A percentile compares a stretch with the other conserved stretches of the same genome.
Evolutionary conservation across 331 rosid species (phyloP).

Genomic region (Spiraea crenata): DNA sequence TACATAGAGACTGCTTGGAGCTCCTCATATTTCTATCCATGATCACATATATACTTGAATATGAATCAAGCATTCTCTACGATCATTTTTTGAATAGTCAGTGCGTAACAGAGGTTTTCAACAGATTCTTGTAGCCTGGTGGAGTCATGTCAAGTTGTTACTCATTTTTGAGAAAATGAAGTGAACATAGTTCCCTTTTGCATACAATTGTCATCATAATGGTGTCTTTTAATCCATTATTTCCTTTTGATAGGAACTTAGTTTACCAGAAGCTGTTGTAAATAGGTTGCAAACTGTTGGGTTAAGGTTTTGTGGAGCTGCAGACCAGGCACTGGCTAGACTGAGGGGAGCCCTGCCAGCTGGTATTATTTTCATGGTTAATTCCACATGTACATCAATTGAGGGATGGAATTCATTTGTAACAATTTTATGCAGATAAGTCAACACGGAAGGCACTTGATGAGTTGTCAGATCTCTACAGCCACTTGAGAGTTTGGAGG

Average conservation of each 20-base stretch:
- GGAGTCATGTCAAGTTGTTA: not conserved
- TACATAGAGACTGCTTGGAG: not conserved
- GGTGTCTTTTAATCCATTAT: conserved; percentile 18
- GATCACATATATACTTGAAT: not conserved
- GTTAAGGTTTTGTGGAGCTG: conserved; percentile 85
- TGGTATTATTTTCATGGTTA: conserved; percentile 46
- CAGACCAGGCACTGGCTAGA: conserved; percentile 88
- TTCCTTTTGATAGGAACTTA: conserved; percentile 60
- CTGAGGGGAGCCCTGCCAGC: conserved; percentile 87
- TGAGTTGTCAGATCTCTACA: conserved; percentile 78
- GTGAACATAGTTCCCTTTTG: not conserved
- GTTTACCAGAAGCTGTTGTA: conserved; percentile 77
- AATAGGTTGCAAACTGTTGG: conserved; percentile 91
- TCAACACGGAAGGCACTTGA: conserved; percentile 78
- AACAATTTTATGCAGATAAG: conserved; percentile 59
- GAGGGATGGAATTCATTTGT: conserved; percentile 7
- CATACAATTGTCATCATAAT: not conserved
- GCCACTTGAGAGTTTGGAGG: conserved; percentile 82
- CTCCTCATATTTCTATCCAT: not conserved
- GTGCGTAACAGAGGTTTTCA: not conserved
- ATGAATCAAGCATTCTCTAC: not conserved
- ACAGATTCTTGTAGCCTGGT: not conserved
- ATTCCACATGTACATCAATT: conserved; percentile 10
- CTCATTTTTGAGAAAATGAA: not conserved
- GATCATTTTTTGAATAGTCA: not conserved